A percentile compares a stretch with the other conserved stretches of the same genome.
Evolutionary conservation across 2,329 filamentous ascomycete genomes (phyloP).

Genomic region (Penicillium thymicola): DNA sequence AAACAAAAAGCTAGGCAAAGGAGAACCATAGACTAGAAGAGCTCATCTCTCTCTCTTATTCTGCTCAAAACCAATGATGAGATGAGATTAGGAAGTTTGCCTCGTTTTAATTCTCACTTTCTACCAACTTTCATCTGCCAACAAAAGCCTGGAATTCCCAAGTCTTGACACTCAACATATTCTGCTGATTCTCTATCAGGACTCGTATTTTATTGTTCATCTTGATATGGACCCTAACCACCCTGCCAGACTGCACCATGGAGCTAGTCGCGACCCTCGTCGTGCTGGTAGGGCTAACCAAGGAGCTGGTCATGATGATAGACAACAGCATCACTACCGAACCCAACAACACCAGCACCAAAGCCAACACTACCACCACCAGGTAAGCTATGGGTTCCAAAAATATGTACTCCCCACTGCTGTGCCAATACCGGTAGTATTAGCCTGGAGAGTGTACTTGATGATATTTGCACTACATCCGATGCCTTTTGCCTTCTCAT

Average conservation of each 20-base stretch:
- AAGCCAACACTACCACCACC: neutral
- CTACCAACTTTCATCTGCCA: neutral
- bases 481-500: neutral
- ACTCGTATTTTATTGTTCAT: neutral
- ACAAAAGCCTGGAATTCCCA: neutral
- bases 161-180: neutral
- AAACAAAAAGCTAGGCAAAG: neutral
- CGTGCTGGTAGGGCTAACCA: neutral
- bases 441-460: too few relatives aligned
- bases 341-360: neutral
- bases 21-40: neutral
- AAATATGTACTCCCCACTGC: too few relatives aligned
- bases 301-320: neutral
- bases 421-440: neutral
- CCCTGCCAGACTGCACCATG: neutral
- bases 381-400: neutral
- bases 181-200: neutral
- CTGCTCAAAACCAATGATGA: too few relatives aligned
- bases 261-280: neutral
- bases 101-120: neutral
- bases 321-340: neutral
- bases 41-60: neutral
- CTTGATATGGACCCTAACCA: neutral
- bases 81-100: neutral
- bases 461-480: neutral